Evolutionary conservation across 2,329 filamentous ascomycete genomes (phyloP).

Genomic region (Leptoxyphium fumago): DNA sequence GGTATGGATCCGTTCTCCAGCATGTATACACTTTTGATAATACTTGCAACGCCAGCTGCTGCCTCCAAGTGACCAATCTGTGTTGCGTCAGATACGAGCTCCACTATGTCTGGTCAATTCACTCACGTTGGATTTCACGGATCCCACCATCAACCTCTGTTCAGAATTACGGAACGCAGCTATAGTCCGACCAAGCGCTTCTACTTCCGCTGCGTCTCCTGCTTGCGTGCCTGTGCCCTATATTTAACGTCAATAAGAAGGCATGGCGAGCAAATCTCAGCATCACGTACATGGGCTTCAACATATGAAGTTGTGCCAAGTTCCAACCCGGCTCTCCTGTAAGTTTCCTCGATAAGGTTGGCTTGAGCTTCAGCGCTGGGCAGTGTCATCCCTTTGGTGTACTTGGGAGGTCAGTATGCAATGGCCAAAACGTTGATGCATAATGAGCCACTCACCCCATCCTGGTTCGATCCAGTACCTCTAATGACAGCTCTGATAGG

Average conservation of each 20-base stretch:
- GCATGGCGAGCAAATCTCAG: not conserved
- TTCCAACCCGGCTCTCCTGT: conserved; percentile 5
- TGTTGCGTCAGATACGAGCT: not conserved
- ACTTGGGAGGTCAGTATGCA: not conserved
- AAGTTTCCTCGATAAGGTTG: conserved; percentile 6
- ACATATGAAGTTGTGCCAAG: conserved; percentile 4
- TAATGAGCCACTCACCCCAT: conserved; percentile 1
- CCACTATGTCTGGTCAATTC: not conserved
- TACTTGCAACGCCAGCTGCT: conserved; percentile 9
- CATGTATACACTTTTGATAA: conserved; percentile 14
- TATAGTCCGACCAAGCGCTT: not conserved
- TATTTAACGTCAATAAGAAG: too few species aligned
- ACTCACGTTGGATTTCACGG: not conserved
- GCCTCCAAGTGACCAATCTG: conserved; percentile 11
- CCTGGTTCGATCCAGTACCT: conserved; percentile 2
- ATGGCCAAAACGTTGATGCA: too few species aligned
- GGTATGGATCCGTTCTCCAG: conserved; percentile 15
- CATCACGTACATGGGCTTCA: conserved; percentile 5
- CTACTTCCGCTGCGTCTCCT: not conserved
- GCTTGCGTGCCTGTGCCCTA: conserved; percentile 4
- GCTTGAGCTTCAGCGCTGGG: conserved; percentile 7
- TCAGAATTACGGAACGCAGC: not conserved
- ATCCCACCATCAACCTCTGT: not conserved
- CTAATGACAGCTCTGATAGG: not conserved
- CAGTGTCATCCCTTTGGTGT: conserved; percentile 7